A percentile compares a stretch with the other conserved stretches of the same genome.
Evolutionary conservation across 768 basidiomycete species (phyloP).

Genomic region (Podaxis carcinomalis): DNA sequence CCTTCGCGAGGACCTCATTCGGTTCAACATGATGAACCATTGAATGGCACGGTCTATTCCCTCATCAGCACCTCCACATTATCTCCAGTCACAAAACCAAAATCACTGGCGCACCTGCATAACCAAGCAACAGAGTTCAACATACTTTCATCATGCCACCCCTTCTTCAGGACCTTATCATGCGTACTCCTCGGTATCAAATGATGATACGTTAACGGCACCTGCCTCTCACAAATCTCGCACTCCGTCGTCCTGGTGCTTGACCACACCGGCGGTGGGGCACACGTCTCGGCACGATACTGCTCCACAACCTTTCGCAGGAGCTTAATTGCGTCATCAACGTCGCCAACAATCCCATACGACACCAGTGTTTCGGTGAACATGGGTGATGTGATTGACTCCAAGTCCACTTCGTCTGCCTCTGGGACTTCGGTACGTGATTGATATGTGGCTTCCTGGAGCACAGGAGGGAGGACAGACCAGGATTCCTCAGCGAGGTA

Average conservation of each 20-base stretch:
- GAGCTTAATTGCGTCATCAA: constrained; percentile 35
- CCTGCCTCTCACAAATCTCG: constrained; percentile 55
- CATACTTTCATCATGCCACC: constrained; percentile 50
- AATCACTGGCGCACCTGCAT: constrained; percentile 35
- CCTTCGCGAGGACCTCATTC: constrained; percentile 46
- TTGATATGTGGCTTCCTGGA: constrained; percentile 37
- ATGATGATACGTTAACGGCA: constrained; percentile 59
- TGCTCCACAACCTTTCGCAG: constrained; percentile 35
- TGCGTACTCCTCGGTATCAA: constrained; percentile 53
- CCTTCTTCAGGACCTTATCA: constrained; percentile 50
- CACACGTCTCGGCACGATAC: constrained; percentile 42
- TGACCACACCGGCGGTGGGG: constrained; percentile 49
- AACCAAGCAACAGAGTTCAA: constrained; percentile 59
- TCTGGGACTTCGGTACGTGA: constrained; percentile 17
- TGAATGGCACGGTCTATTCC: background rate
- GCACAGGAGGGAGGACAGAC: constrained; percentile 31
- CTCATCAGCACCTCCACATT: background rate
- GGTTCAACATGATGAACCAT: constrained; percentile 17
- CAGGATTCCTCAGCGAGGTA: constrained; percentile 52
- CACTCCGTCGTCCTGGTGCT: constrained; percentile 49
- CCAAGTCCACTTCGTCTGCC: constrained; percentile 29
- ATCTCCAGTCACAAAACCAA: constrained; percentile 5
- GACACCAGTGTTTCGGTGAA: constrained; percentile 49
- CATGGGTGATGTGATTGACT: constrained; percentile 35
- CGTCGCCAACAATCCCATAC: constrained; percentile 39